These are phyloP conservation scores for Rhodotorula sp. DNA, from an alignment of 1,284 basidiomycete genomes.

Conservation along the genomic window DNA sequence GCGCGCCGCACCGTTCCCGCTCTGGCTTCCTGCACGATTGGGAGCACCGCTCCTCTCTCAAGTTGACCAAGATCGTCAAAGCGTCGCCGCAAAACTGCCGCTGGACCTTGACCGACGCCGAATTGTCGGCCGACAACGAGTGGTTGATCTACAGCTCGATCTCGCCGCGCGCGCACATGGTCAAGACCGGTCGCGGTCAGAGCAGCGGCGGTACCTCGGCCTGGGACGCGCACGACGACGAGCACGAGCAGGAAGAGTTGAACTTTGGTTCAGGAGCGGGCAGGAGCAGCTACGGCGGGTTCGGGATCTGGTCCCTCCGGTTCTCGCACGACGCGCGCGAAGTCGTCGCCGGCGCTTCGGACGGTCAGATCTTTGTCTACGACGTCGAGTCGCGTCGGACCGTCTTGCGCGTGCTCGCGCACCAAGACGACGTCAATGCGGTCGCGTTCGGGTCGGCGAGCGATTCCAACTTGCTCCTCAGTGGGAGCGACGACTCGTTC, in stretches of 20 bases:
- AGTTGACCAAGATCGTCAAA: constrained; percentile 71
- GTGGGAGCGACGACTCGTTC: constrained; percentile 89
- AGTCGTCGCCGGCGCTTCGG: constrained; percentile 60
- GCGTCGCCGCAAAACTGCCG: constrained; percentile 58
- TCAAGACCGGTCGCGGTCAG: constrained; percentile 71
- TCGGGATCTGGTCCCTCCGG: constrained; percentile 83
- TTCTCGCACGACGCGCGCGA: constrained; percentile 96
- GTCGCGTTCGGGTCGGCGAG: constrained; percentile 54
- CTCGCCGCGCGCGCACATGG: constrained; percentile 67
- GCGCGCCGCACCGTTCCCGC: neutral
- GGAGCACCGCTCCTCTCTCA: constrained; percentile 53
- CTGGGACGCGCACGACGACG: neutral
- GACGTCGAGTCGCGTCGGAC: constrained; percentile 77
- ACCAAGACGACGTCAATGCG: constrained; percentile 88
- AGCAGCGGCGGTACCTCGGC: constrained; percentile 21
- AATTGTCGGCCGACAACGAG: constrained; percentile 86
- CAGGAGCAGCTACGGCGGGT: constrained; percentile 45
- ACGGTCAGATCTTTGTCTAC: constrained; percentile 79
- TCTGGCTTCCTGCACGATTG: constrained; percentile 15
- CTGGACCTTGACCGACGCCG: constrained; percentile 95
- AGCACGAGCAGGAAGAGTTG: constrained; percentile 65
- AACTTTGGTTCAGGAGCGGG: constrained; percentile 57
- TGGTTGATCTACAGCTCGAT: constrained; percentile 91
- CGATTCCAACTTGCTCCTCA: constrained; percentile 88
- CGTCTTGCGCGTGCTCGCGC: constrained; percentile 78